Conservation (phyloP, 2,329 filamentous ascomycete genomes). For the Diaporthe amygdali region DNA sequence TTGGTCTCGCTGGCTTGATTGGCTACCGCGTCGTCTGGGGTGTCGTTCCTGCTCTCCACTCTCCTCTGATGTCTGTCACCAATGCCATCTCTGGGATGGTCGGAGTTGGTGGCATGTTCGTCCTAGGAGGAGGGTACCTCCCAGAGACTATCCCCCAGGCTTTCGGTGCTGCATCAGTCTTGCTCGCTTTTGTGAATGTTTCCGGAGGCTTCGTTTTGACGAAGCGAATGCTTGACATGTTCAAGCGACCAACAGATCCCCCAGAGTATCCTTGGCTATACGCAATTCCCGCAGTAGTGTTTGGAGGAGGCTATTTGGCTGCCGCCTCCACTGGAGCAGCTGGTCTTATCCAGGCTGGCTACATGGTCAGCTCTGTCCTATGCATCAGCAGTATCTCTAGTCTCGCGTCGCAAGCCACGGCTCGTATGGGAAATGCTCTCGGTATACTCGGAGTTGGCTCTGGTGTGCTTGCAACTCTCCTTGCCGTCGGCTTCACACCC, state of each 20-base stretch:
- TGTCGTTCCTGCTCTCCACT: slow-evolving; percentile 82
- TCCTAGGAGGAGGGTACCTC: slow-evolving; percentile 81
- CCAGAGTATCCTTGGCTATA: slow-evolving; percentile 90
- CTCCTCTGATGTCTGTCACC: slow-evolving; percentile 89
- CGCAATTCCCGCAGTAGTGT: slow-evolving; percentile 75
- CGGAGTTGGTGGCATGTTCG: slow-evolving; percentile 85
- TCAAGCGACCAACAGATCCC: slow-evolving; percentile 84
- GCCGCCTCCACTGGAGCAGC: slow-evolving; percentile 82
- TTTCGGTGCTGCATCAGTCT: slow-evolving; percentile 79
- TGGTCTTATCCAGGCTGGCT: slow-evolving; percentile 85
- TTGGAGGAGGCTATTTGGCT: slow-evolving; percentile 80
- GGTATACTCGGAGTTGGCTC: slow-evolving; percentile 85
- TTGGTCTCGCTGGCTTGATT: slow-evolving; percentile 82
- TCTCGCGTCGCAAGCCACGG: slow-evolving; percentile 81
- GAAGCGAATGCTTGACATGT: slow-evolving; percentile 94
- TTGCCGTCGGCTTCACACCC: slow-evolving; percentile 79
- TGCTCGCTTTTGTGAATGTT: slow-evolving; percentile 87
- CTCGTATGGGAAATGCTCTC: slow-evolving; percentile 83
- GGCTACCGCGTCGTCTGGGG: slow-evolving; percentile 92
- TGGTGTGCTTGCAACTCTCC: slow-evolving; percentile 81
- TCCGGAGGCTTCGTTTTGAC: slow-evolving; percentile 90
- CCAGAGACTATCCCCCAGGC: slow-evolving; percentile 80
- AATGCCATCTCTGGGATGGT: slow-evolving; percentile 94
- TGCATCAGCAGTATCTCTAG: slow-evolving; percentile 86
- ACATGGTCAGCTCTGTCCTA: slow-evolving; percentile 81